A percentile compares a stretch with the other conserved stretches of the same genome.
Evolutionary conservation across 2,329 filamentous ascomycete species (phyloP).

Genomic region (Whalleya microplaca): DNA sequence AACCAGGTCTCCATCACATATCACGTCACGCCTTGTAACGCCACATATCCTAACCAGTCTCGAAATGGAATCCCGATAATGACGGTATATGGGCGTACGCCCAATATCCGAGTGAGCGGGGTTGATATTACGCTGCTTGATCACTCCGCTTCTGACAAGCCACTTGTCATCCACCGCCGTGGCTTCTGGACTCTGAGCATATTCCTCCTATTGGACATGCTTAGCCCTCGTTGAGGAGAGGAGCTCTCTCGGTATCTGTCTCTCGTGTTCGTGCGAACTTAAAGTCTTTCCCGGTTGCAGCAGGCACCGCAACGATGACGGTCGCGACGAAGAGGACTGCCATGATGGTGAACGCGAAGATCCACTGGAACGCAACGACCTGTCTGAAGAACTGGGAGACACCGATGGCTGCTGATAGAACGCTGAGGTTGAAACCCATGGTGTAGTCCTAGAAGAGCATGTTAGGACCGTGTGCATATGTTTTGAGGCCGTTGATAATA

Average conservation of each 20-base stretch:
- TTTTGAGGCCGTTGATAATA: slow-evolving; percentile 13
- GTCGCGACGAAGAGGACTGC: slow-evolving; percentile 72
- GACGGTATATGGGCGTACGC: neutral
- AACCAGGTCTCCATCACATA: neutral
- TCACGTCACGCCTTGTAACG: slow-evolving; percentile 7
- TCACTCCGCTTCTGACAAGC: neutral
- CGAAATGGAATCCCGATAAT: neutral
- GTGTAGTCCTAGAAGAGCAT: slow-evolving; percentile 61
- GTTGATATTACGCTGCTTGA: neutral
- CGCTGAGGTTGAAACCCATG: slow-evolving; percentile 77
- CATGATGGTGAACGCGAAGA: slow-evolving; percentile 88
- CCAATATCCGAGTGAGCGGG: slow-evolving; percentile 7
- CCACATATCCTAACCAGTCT: slow-evolving; percentile 3
- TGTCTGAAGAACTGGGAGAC: slow-evolving; percentile 76
- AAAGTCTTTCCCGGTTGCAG: slow-evolving; percentile 61
- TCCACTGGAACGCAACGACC: slow-evolving; percentile 83
- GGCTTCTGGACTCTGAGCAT: neutral
- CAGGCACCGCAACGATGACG: slow-evolving; percentile 65
- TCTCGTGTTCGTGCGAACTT: slow-evolving; percentile 50
- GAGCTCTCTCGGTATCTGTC: slow-evolving; percentile 62
- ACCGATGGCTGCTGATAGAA: slow-evolving; percentile 74
- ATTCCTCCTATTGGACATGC: neutral
- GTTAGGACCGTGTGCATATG: slow-evolving; percentile 8
- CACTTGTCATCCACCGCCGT: neutral
- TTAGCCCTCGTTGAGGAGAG: slow-evolving; percentile 58